These are phyloP conservation scores for Coemansia sp. DNA, from an alignment of 192 early-diverging fungal species.

Conservation along the genomic window DNA sequence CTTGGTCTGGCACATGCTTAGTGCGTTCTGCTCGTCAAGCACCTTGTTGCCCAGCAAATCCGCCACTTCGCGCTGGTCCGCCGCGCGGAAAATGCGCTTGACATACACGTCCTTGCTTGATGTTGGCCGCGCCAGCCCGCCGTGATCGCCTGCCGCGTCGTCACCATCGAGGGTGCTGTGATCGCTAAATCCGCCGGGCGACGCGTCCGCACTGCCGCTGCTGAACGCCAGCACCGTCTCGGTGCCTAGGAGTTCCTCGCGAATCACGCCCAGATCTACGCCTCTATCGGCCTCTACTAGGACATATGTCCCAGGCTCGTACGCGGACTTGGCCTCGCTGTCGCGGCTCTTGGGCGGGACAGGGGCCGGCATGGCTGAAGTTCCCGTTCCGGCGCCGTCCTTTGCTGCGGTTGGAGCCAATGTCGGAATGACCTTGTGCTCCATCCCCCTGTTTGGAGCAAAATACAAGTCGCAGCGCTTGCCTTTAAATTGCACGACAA, in stretches of 20 bases:
- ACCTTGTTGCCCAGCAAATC: slow-evolving; percentile 72
- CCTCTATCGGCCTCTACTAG: slow-evolving; percentile 51
- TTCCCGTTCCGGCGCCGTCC: no score
- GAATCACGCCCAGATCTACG: slow-evolving; percentile 41
- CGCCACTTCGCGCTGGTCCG: slow-evolving; percentile 74
- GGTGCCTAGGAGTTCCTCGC: slow-evolving; percentile 19
- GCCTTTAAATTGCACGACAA: slow-evolving; percentile 49
- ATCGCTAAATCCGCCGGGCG: not conserved
- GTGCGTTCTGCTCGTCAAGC: slow-evolving; percentile 86
- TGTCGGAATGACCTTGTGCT: slow-evolving; percentile 21
- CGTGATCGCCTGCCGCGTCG: not conserved
- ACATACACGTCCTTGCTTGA: slow-evolving; percentile 65
- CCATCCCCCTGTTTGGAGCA: slow-evolving; percentile 24
- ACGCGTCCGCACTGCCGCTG: slow-evolving; percentile 1
- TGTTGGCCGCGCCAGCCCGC: not conserved
- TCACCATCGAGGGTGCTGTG: not conserved
- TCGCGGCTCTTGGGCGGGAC: not conserved
- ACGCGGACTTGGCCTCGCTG: not conserved
- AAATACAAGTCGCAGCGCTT: slow-evolving; percentile 41
- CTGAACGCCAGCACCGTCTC: slow-evolving; percentile 26
- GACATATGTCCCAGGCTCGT: slow-evolving; percentile 22
- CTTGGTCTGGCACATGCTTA: slow-evolving; percentile 82
- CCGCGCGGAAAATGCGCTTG: slow-evolving; percentile 85
- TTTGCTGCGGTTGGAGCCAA: slow-evolving; percentile 12
- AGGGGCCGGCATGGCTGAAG: slow-evolving; percentile 1